A percentile compares a stretch with the other conserved stretches of the same genome.
These are phyloP conservation scores for Maudiozyma serrabonitensis DNA, from an alignment of 805 yeast genomes.

Conservation along the genomic window DNA sequence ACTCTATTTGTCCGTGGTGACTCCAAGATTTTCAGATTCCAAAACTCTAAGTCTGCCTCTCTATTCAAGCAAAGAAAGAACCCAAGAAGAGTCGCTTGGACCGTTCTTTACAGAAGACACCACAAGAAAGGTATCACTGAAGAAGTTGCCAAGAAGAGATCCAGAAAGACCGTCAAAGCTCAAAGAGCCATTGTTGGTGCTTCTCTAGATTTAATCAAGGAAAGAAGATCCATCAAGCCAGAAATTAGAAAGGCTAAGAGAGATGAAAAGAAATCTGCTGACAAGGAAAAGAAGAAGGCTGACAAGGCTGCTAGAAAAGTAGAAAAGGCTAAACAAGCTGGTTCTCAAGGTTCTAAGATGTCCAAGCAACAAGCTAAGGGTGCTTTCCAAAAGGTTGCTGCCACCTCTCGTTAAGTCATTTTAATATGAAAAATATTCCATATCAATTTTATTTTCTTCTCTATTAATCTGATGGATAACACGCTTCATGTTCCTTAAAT, in stretches of 20 bases:
- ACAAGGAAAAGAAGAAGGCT: constrained; percentile 83
- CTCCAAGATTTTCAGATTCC: constrained; percentile 99
- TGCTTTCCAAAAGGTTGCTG: constrained; percentile 93
- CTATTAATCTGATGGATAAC: not conserved
- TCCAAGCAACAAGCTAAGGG: constrained; percentile 97
- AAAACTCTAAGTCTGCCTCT: constrained; percentile 93
- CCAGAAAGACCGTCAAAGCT: constrained; percentile 95
- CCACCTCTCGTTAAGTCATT: constrained; percentile 81
- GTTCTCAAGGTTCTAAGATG: constrained; percentile 64
- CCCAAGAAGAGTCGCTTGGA: constrained; percentile 99
- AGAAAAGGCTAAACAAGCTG: constrained; percentile 75
- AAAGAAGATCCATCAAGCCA: constrained; percentile 93
- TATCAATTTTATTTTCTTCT: not conserved
- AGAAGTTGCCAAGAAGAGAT: constrained; percentile 94
- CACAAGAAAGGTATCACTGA: constrained; percentile 99
- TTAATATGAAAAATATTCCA: not conserved
- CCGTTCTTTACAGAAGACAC: constrained; percentile 98
- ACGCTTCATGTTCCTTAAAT: not conserved
- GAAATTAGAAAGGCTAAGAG: constrained; percentile 97
- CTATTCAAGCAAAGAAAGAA: constrained; percentile 99
- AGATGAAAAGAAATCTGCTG: constrained; percentile 75
- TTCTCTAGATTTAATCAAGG: constrained; percentile 94
- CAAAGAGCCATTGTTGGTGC: constrained; percentile 99
- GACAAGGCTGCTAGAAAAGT: constrained; percentile 93
- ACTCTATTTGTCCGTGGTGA: constrained; percentile 98